Conservation (phyloP, 441 rosid species). For the Dalechampia spathulata region DNA sequence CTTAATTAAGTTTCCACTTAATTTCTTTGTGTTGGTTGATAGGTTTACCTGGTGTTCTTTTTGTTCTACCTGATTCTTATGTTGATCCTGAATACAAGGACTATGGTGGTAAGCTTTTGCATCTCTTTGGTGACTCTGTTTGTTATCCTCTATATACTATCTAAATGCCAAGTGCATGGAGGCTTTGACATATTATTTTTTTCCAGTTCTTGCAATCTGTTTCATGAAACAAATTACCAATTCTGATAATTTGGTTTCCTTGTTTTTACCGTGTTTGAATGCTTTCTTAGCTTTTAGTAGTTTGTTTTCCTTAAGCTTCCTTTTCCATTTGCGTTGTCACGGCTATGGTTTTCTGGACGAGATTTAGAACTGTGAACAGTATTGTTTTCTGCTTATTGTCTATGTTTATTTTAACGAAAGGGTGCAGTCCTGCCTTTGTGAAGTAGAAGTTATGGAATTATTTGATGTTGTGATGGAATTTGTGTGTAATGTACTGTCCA, state of each 20-base stretch:
- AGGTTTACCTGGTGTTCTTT: constrained; percentile 86
- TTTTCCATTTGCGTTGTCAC: neutral
- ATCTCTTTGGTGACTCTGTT: neutral
- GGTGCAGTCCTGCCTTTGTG: neutral
- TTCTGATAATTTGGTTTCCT: no score
- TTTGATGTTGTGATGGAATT: neutral
- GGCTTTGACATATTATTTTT: no score
- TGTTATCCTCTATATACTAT: no score
- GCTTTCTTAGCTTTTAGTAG: neutral
- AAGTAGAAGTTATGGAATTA: neutral
- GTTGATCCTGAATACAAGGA: constrained; percentile 87
- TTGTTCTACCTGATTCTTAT: constrained; percentile 93
- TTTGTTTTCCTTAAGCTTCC: neutral
- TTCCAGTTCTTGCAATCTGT: no score
- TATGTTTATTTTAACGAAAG: neutral
- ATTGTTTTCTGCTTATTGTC: neutral
- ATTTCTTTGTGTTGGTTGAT: constrained; percentile 9
- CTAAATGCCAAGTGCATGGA: no score
- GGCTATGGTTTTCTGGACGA: neutral
- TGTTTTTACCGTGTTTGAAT: neutral
- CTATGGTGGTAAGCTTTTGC: constrained; percentile 62
- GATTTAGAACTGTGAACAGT: neutral
- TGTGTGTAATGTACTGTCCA: no score
- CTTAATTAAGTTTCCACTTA: neutral
- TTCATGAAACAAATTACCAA: no score